A percentile compares a stretch with the other conserved stretches of the same genome.
Conservation (phyloP, 495 filamentous ascomycete genomes). For the Penicillium pulvis region DNA sequence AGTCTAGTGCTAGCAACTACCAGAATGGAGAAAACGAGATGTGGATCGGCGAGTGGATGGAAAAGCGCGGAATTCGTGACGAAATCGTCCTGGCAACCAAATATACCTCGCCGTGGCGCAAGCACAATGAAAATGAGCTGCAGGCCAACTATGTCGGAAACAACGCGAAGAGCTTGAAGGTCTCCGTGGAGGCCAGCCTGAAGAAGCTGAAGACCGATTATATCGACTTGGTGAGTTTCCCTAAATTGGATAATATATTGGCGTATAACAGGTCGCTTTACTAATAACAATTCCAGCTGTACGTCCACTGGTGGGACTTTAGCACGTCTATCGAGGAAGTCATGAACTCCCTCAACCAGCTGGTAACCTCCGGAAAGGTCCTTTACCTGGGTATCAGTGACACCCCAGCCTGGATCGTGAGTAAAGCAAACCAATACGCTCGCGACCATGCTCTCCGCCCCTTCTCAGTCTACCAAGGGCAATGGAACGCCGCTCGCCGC, state of each 20-base stretch:
- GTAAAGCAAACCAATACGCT: slow-evolving; percentile 58
- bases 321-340: slow-evolving; percentile 61
- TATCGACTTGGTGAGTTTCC: slow-evolving; percentile 53
- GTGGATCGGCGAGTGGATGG: slow-evolving; percentile 64
- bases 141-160: slow-evolving; percentile 62
- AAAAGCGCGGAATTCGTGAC: slow-evolving; percentile 55
- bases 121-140: slow-evolving; percentile 38
- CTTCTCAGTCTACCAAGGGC: slow-evolving; percentile 67
- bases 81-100: slow-evolving; percentile 78
- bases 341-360: slow-evolving; percentile 59
- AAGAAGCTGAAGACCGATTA: slow-evolving; percentile 65
- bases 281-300: slow-evolving; percentile 31
- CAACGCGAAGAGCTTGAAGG: slow-evolving; percentile 51
- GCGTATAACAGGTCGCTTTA: too few relatives aligned
- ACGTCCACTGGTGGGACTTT: slow-evolving; percentile 64
- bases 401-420: slow-evolving; percentile 65
- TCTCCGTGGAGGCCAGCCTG: slow-evolving; percentile 57
- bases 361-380: slow-evolving; percentile 60
- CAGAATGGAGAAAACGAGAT: slow-evolving; percentile 54
- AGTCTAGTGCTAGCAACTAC: slow-evolving; percentile 51
- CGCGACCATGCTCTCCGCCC: slow-evolving; percentile 59
- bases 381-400: slow-evolving; percentile 66
- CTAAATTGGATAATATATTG: not conserved
- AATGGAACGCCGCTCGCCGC: slow-evolving; percentile 56
- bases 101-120: slow-evolving; percentile 48